phyloP scores from a whole-genome alignment of 495 filamentous ascomycete species.

The Friedmanniomyces simplex region DNA sequence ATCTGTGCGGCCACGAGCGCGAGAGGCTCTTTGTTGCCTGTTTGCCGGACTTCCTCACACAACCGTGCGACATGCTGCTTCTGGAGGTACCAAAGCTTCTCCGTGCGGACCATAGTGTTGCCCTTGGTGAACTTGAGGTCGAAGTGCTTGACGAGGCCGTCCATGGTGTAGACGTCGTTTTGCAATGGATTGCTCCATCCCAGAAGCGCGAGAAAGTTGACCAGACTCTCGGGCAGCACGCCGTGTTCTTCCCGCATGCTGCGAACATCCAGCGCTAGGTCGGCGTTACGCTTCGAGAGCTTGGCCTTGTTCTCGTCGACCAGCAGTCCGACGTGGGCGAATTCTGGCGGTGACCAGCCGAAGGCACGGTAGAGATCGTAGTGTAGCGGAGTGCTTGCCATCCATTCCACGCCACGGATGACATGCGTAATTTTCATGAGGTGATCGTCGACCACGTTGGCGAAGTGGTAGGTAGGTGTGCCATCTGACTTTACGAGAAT shows the following conservation, averaged over 20 bases:
- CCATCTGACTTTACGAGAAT: conserved; percentile 86
- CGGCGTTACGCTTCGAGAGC: conserved; percentile 65
- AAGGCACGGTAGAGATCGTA: conserved; percentile 79
- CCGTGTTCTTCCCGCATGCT: conserved; percentile 54
- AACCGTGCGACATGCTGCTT: conserved; percentile 47
- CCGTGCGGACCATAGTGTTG: conserved; percentile 71
- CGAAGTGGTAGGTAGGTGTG: conserved; percentile 89
- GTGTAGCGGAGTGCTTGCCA: conserved; percentile 85
- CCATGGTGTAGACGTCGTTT: conserved; percentile 58
- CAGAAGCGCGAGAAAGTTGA: conserved; percentile 75
- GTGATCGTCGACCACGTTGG: conserved; percentile 94
- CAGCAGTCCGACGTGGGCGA: conserved; percentile 82
- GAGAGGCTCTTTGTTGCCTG: conserved; percentile 24
- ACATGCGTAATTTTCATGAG: conserved; percentile 93
- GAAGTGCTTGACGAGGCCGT: conserved; percentile 63
- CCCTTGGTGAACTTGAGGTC: conserved; percentile 76
- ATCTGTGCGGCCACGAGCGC: conserved; percentile 38
- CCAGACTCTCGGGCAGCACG: conserved; percentile 60
- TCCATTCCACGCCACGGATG: conserved; percentile 87
- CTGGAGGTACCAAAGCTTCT: conserved; percentile 75
- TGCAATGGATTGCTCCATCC: conserved; percentile 69
- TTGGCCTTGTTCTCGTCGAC: conserved; percentile 67
- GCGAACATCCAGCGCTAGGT: conserved; percentile 54
- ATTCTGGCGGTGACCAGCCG: conserved; percentile 70
- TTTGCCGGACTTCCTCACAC: conserved; percentile 11